These are phyloP conservation scores for Paramecium pentaurelia DNA, from an alignment of 73 alveolate genomes.

Conservation along the genomic window DNA sequence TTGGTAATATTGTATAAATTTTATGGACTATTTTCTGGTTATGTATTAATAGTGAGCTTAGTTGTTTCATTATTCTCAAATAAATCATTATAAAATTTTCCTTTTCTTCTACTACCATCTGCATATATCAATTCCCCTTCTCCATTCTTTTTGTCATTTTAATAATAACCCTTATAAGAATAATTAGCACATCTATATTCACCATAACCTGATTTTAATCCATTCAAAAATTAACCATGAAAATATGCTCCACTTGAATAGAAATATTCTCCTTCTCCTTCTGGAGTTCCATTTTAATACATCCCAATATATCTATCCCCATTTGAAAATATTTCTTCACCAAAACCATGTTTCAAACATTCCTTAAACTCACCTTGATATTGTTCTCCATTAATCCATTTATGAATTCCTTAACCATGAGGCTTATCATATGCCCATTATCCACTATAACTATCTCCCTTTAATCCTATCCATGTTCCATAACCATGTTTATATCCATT, in stretches of 20 bases:
- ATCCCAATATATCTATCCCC: slow-evolving; percentile 55
- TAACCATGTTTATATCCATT: slow-evolving; percentile 74
- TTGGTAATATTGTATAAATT: neutral
- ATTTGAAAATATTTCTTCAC: slow-evolving; percentile 20
- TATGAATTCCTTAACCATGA: slow-evolving; percentile 65
- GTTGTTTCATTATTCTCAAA: neutral
- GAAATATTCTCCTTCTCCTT: slow-evolving; percentile 47
- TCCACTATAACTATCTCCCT: slow-evolving; percentile 65
- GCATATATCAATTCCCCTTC: slow-evolving; percentile 59
- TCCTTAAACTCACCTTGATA: slow-evolving; percentile 53
- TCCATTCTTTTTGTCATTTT: slow-evolving; percentile 60
- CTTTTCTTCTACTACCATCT: slow-evolving; percentile 59
- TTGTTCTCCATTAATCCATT: slow-evolving; percentile 47
- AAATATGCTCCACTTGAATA: neutral
- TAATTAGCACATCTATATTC: neutral
- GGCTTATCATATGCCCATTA: slow-evolving; percentile 69
- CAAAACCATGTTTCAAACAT: slow-evolving; percentile 57
- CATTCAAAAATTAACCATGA: slow-evolving; percentile 45
- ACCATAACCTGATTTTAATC: slow-evolving; percentile 47
- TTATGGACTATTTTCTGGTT: neutral
- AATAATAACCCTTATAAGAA: slow-evolving; percentile 57
- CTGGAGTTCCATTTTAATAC: slow-evolving; percentile 53
- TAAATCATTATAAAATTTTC: slow-evolving; percentile 11
- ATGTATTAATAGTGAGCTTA: neutral
- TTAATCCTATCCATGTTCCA: slow-evolving; percentile 65